Base-by-base conservation (phyloP, 2,329 filamentous ascomycete species). In the Myriosclerotinia duriaeana region DNA sequence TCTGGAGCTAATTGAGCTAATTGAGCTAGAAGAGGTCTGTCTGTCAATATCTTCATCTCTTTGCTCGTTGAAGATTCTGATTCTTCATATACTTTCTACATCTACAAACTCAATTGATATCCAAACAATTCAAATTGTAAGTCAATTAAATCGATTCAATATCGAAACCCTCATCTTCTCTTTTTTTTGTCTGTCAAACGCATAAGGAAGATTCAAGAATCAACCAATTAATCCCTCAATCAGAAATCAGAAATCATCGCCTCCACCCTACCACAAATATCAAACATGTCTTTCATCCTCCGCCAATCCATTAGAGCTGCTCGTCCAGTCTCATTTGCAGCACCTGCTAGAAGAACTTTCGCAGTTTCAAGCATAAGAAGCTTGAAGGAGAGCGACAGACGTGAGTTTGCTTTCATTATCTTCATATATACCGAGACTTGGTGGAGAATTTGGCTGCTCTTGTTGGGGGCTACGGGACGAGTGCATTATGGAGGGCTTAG, bases 331-430 rank as follows among this genome's bases (percentile, higher is more conserved):
- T 59, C 56, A 42, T n/a, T 55, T 14, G n/a, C 62, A 26, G 42
- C 20, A 22, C 62, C 52, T 44, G 15, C 30, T 14, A 26, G 15
- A 52, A 26, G 73, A 60, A 53, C 67, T 3, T 75, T 76, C 54
- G 65, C 63, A 4, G 52, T 38, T 15, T 71, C 71, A 9, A 69
- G 64, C 36, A 38, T 60, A 22, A 70, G 68, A 52, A 61, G 66
- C 15, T 64, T 76, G 59, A 76, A 77, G 67, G 74, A 77, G 67
- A 71, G 69, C 59, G 70, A 74, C 71, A 70, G 71, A 42, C 52
- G 74, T 76, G 70, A 59, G 74, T 75, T 46, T 56, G 9, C 64
- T 34, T 66, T 38, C 61, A 26, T 30, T 60, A 34, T 17, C 2
- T 9, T 17, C 30, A 9, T 11, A 50, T 11, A 22, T 50, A 3